Evolutionary conservation across 106 monocot species (phyloP).

Genomic region (Acorus calamus): DNA sequence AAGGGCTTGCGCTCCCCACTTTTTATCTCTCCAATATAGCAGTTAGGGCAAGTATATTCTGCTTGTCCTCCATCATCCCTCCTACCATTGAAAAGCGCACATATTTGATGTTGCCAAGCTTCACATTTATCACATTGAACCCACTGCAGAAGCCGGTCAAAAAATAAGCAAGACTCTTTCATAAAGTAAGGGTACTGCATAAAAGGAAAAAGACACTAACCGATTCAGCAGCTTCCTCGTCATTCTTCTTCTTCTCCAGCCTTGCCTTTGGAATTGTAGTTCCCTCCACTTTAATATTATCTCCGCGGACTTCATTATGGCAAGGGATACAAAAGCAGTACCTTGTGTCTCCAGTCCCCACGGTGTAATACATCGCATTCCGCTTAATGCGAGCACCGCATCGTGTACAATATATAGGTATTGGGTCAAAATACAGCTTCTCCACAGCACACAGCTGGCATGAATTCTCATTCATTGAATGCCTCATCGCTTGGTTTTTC

Average conservation of each 20-base stretch:
- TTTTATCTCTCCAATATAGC: slow-evolving; percentile 1
- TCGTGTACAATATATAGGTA: slow-evolving; percentile 44
- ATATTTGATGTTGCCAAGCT: slow-evolving; percentile 11
- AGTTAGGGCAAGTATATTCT: slow-evolving; percentile 8
- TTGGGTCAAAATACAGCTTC: slow-evolving; percentile 40
- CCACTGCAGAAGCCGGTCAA: not conserved
- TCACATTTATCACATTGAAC: no score
- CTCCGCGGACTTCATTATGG: slow-evolving; percentile 24
- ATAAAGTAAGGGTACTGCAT: no score
- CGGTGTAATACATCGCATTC: slow-evolving; percentile 33
- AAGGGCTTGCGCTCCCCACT: slow-evolving; percentile 1
- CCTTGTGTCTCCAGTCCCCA: slow-evolving; percentile 6
- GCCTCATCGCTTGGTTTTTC: slow-evolving; percentile 4
- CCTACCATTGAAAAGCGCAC: slow-evolving; percentile 11
- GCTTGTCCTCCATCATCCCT: slow-evolving; percentile 3
- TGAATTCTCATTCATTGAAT: slow-evolving; percentile 13
- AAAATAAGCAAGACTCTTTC: not conserved
- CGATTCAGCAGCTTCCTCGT: slow-evolving; percentile 42
- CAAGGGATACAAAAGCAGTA: slow-evolving; percentile 48
- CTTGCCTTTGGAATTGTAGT: slow-evolving; percentile 27
- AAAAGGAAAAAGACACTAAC: slow-evolving; percentile 18
- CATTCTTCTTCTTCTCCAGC: slow-evolving; percentile 31
- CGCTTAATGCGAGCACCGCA: slow-evolving; percentile 39
- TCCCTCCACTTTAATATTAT: slow-evolving; percentile 21
- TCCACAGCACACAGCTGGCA: slow-evolving; percentile 51